Evolutionary conservation across 192 early-diverging fungal species (phyloP), one percentile per base, ranked within the genome.

Genomic region (Coemansia sp.): DNA sequence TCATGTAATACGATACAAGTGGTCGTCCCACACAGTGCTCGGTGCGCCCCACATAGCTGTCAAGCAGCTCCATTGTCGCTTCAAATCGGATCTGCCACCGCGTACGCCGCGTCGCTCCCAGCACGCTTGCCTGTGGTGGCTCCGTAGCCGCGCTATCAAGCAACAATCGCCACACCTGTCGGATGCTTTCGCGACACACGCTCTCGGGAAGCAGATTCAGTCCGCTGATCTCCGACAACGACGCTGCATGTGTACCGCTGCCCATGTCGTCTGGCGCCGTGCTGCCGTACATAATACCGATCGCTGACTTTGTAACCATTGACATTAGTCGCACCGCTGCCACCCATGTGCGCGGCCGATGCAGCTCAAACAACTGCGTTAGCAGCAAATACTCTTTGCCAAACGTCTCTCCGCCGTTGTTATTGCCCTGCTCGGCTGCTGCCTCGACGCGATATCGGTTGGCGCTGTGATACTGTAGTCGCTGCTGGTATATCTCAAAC

Each of bases 61-160:
- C 78, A 22, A 81, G 69, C 31, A 81, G 66, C 60, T 81, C 72
- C 68, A 74, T 62, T 1, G 78, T 81, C 15, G 78, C 71, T 25
- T 74, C 78, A 11, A 81, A 75, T n/a, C 78, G 65, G 57, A 79
- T 79, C 71, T 79, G 76, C 76, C 76, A 79, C 46, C 76, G 71
- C 36, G 76, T 79, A 47, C 76, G 76, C 8, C 76, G 70, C 15
- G 71, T 71, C 2, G 76, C 66, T 8, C 71, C 67, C 53, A 79
- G 47, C 31, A 79, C 71, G 44, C 76, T 73, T 48, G 60, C 42
- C 48, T 58, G 65, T 37, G 57, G 54, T 15, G 67, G 63, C 64
- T 73, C 76, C 8, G 64, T 70, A 3, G 71, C 64, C 7, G 76
- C 65, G 52, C 76, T 79, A 22, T 79, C 76, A 31, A 79, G 53